phyloP scores from a whole-genome alignment of 2,329 filamentous ascomycete genomes.

The Fusarium algeriense region DNA sequence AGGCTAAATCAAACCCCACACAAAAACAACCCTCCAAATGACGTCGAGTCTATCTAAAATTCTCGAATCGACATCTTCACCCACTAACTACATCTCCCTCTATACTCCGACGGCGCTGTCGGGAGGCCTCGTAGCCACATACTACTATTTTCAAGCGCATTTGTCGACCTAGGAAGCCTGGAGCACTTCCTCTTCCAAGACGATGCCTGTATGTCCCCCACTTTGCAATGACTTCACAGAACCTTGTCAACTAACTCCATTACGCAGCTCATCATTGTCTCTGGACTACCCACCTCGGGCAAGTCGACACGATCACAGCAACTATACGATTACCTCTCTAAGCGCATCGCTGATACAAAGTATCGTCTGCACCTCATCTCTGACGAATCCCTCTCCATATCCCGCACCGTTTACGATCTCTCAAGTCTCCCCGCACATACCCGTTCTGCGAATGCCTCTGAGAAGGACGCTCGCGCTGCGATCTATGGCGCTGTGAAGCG shows the following conservation, averaged over 20 bases:
- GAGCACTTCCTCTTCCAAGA: neutral
- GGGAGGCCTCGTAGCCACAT: neutral
- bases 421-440: conserved; percentile 68
- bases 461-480: conserved; percentile 84
- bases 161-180: neutral
- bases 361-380: conserved; percentile 81
- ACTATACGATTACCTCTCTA: conserved; percentile 72
- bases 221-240: conserved; percentile 1
- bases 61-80: conserved; percentile 21
- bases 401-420: conserved; percentile 78
- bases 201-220: conserved; percentile 44
- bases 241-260: conserved; percentile 20
- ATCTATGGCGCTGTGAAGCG: conserved; percentile 84
- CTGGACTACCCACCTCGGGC: conserved; percentile 75
- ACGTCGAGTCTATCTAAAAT: conserved; percentile 32
- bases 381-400: conserved; percentile 77
- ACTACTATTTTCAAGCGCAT: neutral
- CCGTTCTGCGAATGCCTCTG: conserved; percentile 77
- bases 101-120: neutral
- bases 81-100: neutral
- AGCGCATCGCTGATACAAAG: conserved; percentile 64
- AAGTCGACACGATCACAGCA: conserved; percentile 76
- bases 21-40: conserved; percentile 19
- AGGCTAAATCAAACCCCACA: conserved; percentile 13
- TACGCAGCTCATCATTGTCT: conserved; percentile 73